A percentile compares a stretch with the other conserved stretches of the same genome.
These are phyloP conservation scores for Aspergillus asperescens DNA, from an alignment of 495 filamentous ascomycete species.

Conservation along the genomic window DNA sequence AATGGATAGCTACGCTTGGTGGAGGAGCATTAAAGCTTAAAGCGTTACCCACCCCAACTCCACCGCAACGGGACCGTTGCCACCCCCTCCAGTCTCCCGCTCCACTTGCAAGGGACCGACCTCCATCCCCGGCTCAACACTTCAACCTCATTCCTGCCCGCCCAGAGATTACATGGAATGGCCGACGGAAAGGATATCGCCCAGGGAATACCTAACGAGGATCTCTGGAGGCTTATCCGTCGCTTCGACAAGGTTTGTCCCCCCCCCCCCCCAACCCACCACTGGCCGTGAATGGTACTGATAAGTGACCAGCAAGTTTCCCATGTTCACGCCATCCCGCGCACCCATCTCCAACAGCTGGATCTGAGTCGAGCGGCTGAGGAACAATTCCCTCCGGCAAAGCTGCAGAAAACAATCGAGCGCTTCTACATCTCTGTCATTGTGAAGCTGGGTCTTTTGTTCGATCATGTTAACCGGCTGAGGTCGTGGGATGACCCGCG, in stretches of 20 bases:
- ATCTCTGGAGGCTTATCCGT: conserved; percentile 70
- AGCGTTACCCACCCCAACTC: no score
- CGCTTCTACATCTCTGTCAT: conserved; percentile 78
- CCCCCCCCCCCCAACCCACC: no score
- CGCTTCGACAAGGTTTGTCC: conserved; percentile 68
- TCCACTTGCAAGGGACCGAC: no score
- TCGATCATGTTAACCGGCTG: conserved; percentile 69
- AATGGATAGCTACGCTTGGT: no score
- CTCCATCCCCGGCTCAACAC: no score
- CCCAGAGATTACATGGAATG: no score
- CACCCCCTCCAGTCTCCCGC: no score
- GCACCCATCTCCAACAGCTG: conserved; percentile 39
- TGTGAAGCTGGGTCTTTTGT: conserved; percentile 55
- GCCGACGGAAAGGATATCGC: no score
- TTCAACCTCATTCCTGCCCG: no score
- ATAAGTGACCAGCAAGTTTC: conserved; percentile 61
- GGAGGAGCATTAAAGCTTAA: no score
- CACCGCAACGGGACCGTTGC: no score
- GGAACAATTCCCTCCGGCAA: conserved; percentile 83
- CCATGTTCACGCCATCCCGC: conserved; percentile 65
- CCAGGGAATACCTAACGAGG: no score
- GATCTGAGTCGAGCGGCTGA: conserved; percentile 76
- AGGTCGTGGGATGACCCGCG: conserved; percentile 75
- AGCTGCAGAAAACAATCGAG: conserved; percentile 72
- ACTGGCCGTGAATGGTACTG: background rate